phyloP scores from a whole-genome alignment of 345 rosid genomes.

The Kernera saxatilis region DNA sequence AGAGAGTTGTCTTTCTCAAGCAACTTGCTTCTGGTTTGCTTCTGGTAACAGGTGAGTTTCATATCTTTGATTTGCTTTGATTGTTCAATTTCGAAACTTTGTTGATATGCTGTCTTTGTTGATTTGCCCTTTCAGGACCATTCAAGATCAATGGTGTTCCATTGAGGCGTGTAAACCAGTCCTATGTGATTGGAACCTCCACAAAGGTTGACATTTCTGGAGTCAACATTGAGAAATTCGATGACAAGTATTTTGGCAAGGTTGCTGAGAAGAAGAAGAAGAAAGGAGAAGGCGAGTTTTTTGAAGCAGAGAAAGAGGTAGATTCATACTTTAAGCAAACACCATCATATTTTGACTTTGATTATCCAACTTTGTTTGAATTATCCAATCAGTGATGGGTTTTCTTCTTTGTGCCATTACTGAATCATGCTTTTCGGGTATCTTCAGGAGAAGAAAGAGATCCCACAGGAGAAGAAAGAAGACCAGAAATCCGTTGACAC shows the following conservation, averaged over 20 bases:
- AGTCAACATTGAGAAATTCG: conserved; percentile 47
- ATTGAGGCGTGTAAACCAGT: conserved; percentile 58
- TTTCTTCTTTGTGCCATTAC: neutral
- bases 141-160: conserved; percentile 80
- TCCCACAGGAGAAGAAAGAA: conserved; percentile 78
- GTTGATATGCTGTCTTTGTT: neutral
- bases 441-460: conserved; percentile 50
- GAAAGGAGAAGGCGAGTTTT: conserved; percentile 75
- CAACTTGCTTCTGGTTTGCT: conserved; percentile 74
- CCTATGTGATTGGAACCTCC: conserved; percentile 63
- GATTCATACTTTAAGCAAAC: neutral
- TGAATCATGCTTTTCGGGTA: neutral
- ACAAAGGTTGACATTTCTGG: conserved; percentile 65
- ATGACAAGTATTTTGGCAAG: conserved; percentile 62
- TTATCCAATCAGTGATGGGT: neutral
- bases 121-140: conserved; percentile 40
- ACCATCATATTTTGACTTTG: neutral
- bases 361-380: neutral
- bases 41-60: conserved; percentile 37
- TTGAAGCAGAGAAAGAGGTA: conserved; percentile 80
- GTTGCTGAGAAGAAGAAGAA: conserved; percentile 65
- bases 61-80: neutral
- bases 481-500: conserved; percentile 74
- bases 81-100: neutral
- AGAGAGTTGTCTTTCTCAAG: conserved; percentile 84